phyloP scores from a whole-genome alignment of 106 monocot genomes.

The Xerophyta viscosa region DNA sequence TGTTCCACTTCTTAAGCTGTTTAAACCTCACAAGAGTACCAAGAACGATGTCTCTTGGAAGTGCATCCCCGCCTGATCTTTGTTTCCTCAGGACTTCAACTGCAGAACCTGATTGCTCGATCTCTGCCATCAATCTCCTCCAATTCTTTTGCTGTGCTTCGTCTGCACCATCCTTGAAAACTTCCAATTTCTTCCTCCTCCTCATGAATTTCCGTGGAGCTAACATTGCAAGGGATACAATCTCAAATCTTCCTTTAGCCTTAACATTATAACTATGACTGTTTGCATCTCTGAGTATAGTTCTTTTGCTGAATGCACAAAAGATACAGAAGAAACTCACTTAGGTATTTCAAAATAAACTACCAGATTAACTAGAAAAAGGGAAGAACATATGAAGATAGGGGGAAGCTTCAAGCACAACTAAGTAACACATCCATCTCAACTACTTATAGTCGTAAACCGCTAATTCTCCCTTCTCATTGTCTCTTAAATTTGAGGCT shows the following conservation, averaged over 20 bases:
- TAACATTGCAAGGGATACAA: conserved; percentile 69
- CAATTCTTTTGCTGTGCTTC: conserved; percentile 72
- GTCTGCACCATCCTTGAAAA: conserved; percentile 68
- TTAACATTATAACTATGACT: conserved; percentile 15
- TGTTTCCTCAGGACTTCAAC: conserved; percentile 46
- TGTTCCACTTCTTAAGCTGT: conserved; percentile 84
- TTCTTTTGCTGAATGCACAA: conserved; percentile 32
- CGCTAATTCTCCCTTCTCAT: no score
- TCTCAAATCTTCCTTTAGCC: conserved; percentile 30
- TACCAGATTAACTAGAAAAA: not conserved
- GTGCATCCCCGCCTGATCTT: conserved; percentile 30
- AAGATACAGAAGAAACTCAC: not conserved
- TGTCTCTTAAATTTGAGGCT: no score
- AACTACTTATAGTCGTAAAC: no score
- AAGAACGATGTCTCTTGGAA: conserved; percentile 73
- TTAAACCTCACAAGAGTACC: conserved; percentile 90
- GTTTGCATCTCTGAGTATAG: conserved; percentile 11
- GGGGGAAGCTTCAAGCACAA: no score
- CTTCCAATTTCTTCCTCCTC: conserved; percentile 73
- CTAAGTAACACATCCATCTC: no score
- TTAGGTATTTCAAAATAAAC: no score
- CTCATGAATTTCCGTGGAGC: conserved; percentile 92
- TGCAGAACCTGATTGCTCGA: conserved; percentile 70
- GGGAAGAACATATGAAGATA: not conserved
- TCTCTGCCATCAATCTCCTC: conserved; percentile 82